Conservation (phyloP, 805 yeast species). For the Yarrowia keelungensis region DNA sequence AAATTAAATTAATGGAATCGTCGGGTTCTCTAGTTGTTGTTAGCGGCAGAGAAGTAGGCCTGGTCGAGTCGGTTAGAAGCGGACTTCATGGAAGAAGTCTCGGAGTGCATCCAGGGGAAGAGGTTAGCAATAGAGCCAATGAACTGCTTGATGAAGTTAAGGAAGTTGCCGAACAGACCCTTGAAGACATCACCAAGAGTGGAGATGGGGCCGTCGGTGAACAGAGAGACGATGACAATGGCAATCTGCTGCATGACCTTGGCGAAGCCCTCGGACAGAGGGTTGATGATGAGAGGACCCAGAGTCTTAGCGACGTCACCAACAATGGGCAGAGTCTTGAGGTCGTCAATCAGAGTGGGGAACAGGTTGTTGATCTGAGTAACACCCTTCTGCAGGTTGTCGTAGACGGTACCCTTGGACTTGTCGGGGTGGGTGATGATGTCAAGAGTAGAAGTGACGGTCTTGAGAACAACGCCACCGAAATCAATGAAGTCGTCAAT, state of each 20-base stretch:
- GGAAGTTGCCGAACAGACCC: slow-evolving; percentile 18
- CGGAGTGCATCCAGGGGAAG: slow-evolving; percentile 35
- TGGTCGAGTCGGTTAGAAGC: slow-evolving; percentile 37
- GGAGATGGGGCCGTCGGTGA: slow-evolving; percentile 30
- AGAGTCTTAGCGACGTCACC: slow-evolving; percentile 24
- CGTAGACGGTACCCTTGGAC: slow-evolving; percentile 31
- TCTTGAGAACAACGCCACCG: slow-evolving; percentile 25
- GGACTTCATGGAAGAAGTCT: slow-evolving; percentile 34
- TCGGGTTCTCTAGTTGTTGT: slow-evolving; percentile 2
- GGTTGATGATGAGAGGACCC: slow-evolving; percentile 35
- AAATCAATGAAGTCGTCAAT: slow-evolving; percentile 22
- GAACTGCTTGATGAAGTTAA: slow-evolving; percentile 23
- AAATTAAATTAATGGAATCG: slow-evolving; percentile 13
- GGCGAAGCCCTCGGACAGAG: slow-evolving; percentile 29
- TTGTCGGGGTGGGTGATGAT: slow-evolving; percentile 23
- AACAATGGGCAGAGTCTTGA: slow-evolving; percentile 32
- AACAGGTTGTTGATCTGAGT: slow-evolving; percentile 19
- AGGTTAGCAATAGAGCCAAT: slow-evolving; percentile 29
- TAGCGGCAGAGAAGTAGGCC: slow-evolving; percentile 24
- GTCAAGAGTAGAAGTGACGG: slow-evolving; percentile 22
- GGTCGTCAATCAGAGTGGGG: slow-evolving; percentile 28
- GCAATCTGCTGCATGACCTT: slow-evolving; percentile 37
- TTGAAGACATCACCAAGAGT: slow-evolving; percentile 6
- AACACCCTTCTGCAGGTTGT: slow-evolving; percentile 30
- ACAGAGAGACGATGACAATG: slow-evolving; percentile 8